phyloP scores from a whole-genome alignment of 2,329 filamentous ascomycete species.

The Stromatinia cepivora region DNA sequence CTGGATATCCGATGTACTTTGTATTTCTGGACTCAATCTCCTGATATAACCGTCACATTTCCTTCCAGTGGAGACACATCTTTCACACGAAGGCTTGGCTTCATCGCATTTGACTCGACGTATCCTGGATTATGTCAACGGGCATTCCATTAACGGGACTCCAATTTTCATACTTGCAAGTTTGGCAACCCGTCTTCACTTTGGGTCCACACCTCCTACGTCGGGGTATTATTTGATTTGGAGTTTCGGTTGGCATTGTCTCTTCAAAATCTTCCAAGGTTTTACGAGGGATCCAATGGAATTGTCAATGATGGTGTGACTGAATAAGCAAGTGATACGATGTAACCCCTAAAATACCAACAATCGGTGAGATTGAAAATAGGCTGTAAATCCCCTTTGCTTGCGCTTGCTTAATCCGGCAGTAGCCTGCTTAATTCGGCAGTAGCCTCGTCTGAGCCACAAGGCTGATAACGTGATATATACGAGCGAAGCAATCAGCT shows the following conservation, averaged over 20 bases:
- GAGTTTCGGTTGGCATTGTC: background rate
- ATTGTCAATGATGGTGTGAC: background rate
- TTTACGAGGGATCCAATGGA: background rate
- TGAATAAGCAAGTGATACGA: slow-evolving; percentile 9
- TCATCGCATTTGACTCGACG: slow-evolving; percentile 29
- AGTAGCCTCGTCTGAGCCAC: background rate
- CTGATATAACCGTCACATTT: slow-evolving; percentile 27
- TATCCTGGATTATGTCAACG: slow-evolving; percentile 22
- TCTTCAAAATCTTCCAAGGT: background rate
- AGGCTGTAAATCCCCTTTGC: background rate
- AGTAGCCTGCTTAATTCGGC: background rate
- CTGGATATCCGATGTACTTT: slow-evolving; percentile 24
- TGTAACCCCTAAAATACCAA: background rate
- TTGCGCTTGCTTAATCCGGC: background rate
- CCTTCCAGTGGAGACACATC: slow-evolving; percentile 24
- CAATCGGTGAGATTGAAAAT: background rate
- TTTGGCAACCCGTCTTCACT: slow-evolving; percentile 23
- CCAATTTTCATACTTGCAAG: slow-evolving; percentile 22
- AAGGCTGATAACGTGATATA: background rate
- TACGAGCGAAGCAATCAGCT: background rate
- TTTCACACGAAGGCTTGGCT: slow-evolving; percentile 22
- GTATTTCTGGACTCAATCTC: slow-evolving; percentile 6
- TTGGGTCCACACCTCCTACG: slow-evolving; percentile 15
- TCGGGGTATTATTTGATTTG: background rate
- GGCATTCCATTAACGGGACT: background rate